Evolutionary conservation across 495 filamentous ascomycete genomes (phyloP).

Genomic region (Cenococcum geophilum): DNA sequence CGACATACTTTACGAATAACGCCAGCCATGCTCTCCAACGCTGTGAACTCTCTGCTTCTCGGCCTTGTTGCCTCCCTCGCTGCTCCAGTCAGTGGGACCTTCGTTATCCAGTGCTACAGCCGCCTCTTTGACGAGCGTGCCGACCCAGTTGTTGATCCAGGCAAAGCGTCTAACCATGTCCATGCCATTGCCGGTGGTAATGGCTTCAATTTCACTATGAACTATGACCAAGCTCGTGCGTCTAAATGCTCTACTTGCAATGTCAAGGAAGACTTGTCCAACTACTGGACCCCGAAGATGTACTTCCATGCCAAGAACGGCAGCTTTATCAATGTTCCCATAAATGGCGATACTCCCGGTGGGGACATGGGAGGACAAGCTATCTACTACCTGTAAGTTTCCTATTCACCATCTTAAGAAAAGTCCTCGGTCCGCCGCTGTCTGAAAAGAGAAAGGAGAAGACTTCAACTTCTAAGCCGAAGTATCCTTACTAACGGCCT

Average conservation of each 20-base stretch:
- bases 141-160: slow-evolving; percentile 65
- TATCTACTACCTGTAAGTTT: slow-evolving; percentile 64
- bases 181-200: slow-evolving; percentile 73
- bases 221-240: slow-evolving; percentile 49
- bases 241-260: slow-evolving; percentile 63
- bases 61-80: slow-evolving; percentile 31
- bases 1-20: background rate
- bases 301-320: slow-evolving; percentile 61
- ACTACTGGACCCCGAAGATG: slow-evolving; percentile 71
- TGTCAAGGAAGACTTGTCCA: slow-evolving; percentile 61
- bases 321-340: slow-evolving; percentile 58
- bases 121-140: slow-evolving; percentile 53
- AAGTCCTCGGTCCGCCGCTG: too few relatives aligned
- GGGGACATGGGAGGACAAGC: slow-evolving; percentile 35
- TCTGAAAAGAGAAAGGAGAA: too few relatives aligned
- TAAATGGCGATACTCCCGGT: slow-evolving; percentile 55
- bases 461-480: background rate
- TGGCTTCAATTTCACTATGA: slow-evolving; percentile 60
- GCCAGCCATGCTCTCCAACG: background rate
- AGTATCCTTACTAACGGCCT: slow-evolving; percentile 38
- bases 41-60: slow-evolving; percentile 13
- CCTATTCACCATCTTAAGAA: background rate
- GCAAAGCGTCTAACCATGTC: slow-evolving; percentile 55
- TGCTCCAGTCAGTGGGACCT: slow-evolving; percentile 34
- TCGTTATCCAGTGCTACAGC: slow-evolving; percentile 35